A percentile compares a stretch with the other conserved stretches of the same genome.
Evolutionary conservation across 495 filamentous ascomycete species (phyloP).

Genomic region (Aspergillus ellipticus): DNA sequence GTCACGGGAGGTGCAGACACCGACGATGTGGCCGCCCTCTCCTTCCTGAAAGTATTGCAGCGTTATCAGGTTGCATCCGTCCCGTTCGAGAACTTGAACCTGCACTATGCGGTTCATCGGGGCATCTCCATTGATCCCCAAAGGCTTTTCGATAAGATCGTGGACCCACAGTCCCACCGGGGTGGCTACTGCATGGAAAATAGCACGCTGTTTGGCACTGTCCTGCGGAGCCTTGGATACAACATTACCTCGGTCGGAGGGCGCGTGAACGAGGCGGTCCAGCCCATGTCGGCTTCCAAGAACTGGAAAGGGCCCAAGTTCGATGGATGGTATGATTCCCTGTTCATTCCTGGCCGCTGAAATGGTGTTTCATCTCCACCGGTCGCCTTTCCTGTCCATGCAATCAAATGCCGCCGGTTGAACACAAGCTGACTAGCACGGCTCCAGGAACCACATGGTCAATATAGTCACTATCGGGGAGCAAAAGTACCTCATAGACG

Average conservation of each 20-base stretch:
- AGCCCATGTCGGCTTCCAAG: not conserved
- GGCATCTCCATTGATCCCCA: constrained; percentile 50
- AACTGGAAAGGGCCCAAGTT: constrained; percentile 1
- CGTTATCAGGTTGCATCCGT: constrained; percentile 49
- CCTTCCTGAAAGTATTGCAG: constrained; percentile 14
- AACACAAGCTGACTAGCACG: not conserved
- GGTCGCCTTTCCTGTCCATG: not conserved
- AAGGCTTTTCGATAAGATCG: constrained; percentile 59
- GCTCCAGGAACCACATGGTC: constrained; percentile 51
- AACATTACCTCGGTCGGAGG: constrained; percentile 41
- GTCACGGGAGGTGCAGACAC: not conserved
- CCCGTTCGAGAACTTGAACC: constrained; percentile 60
- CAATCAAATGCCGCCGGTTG: not conserved
- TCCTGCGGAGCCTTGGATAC: constrained; percentile 59
- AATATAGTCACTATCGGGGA: constrained; percentile 56
- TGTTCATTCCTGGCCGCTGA: not conserved
- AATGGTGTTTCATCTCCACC: not conserved
- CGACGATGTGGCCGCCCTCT: constrained; percentile 6
- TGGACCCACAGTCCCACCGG: constrained; percentile 21
- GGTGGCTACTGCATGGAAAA: constrained; percentile 75
- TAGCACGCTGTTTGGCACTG: constrained; percentile 56
- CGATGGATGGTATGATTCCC: not conserved
- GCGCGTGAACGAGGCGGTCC: constrained; percentile 3
- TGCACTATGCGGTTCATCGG: constrained; percentile 50
- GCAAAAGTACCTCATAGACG: constrained; percentile 56